Evolutionary conservation across 257 asterid genomes (phyloP), one percentile per base, ranked within the genome.

Genomic region (Haberlea rhodopensis): DNA sequence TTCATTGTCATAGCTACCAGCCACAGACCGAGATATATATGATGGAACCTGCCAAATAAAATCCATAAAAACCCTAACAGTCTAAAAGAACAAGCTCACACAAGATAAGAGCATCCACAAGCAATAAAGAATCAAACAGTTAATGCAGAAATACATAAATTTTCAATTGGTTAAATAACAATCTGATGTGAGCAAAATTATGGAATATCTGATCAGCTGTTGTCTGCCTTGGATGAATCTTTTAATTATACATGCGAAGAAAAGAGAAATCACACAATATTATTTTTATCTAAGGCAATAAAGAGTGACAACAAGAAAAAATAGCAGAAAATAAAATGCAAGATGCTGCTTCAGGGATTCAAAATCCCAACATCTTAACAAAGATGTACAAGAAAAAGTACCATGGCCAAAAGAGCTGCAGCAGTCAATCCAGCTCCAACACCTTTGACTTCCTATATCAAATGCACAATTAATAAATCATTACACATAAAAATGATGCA

Each of bases 1-100:
- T 85, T 94, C 99, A 79, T 94, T 94, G 80, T 94, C 99, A 69
- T 94, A 94, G 80, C 99, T 94, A 18, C 99, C 99, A 60, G 99
- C 99, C 61, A 94, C 99, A 57, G 99, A 94, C 62, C 99, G 90
- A 60, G 99, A 94, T 79, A 94, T 94, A 78, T 94, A 94, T 57
- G 99, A 94, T 26, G 99, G 99, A 72, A 94, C 99, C 99, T 94
- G 87, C 57, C 64, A 32, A 46, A 63, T 56, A 45, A 61, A 24
- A 43, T 7, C 3, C 15, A 52, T 46, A 54, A 78, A 40, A 65
- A 6, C n/a, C 53, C 63, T 67, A 72, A 40, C 34, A 37, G 3
- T 16, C 25, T 37, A 45, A 28, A 51, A 16, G 58, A 31, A 53
- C 32, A 61, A 51, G 26, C 53, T 15, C 31, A 9, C 58, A 49